Base-by-base conservation (phyloP, 306 rosid species). In the Aeschynomene evenia region DNA sequence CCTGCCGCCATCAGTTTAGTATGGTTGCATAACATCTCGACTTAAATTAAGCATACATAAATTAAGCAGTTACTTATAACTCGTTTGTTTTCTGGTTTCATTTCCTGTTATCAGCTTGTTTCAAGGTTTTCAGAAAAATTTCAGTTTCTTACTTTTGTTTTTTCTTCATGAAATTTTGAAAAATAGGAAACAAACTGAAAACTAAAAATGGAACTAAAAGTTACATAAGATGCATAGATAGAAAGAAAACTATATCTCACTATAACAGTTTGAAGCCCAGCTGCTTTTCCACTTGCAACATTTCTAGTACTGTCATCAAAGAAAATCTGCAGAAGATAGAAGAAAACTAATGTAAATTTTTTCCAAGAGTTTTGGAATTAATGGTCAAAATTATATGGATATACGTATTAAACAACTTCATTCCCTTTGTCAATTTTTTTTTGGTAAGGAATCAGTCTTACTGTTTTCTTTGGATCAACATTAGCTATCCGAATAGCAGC, bases 291-390 rank as follows among this genome's bases (percentile, higher is more conserved):
- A 54, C 86, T 87, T 50, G 84, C 94, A 70, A 91, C 78, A 71
- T 91, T 91, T 85, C 90, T 80, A 43, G 53, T 68, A 73, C 97
- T 91, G 68, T 89, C 97, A 63, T 91, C 94, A 16, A 89, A 84
- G 91, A 91, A 91, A 76, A 91, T 68, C 98, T 91, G 89, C 82
- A 57, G 26, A 63, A 56, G 57, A 69, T 43, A 20, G 49, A 65
- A 70, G 19, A 39, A 57, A 53, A 63, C 33, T 51, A 3, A 54
- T 9, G 22, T 73, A 26, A 72, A 68, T 29, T 60, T 40, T 45
- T 52, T 77, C 45, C 36, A 9, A 33, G 65, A 55, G 20, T 71
- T 68, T 14, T 40, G 59, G 29, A 36, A 36, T 7, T 15, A 43
- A 23, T 40, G 39, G 23, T 13, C 23, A 54, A 45, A 61, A 15